A percentile compares a stretch with the other conserved stretches of the same genome.
Conservation (phyloP, 495 filamentous ascomycete genomes). For the Recurvomyces mirabilis region DNA sequence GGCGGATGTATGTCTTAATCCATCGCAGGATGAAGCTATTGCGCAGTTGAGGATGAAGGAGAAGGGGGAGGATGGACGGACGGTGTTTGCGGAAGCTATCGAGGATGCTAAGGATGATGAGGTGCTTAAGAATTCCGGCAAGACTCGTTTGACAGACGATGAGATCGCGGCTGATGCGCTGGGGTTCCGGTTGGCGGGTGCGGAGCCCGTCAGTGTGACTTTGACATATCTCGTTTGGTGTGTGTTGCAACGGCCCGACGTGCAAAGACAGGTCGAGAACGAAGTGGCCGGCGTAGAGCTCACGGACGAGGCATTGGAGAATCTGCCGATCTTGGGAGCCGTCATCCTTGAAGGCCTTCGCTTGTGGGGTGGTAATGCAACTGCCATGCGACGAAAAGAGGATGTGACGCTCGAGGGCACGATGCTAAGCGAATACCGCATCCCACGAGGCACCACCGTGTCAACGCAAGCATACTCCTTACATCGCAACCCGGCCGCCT, state of each 20-base stretch:
- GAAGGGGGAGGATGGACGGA: background rate
- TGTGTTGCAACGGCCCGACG: constrained; percentile 25
- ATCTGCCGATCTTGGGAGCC: constrained; percentile 38
- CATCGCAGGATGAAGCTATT: constrained; percentile 7
- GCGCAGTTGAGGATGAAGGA: constrained; percentile 7
- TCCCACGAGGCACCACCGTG: constrained; percentile 20
- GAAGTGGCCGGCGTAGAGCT: constrained; percentile 38
- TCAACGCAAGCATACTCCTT: constrained; percentile 22
- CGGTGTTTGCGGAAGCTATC: constrained; percentile 13
- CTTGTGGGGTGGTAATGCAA: constrained; percentile 22
- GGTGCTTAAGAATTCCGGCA: constrained; percentile 5
- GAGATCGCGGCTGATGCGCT: constrained; percentile 37
- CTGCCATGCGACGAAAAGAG: constrained; percentile 12
- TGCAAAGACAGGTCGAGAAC: constrained; percentile 33
- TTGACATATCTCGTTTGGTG: constrained; percentile 36
- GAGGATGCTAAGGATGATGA: constrained; percentile 18
- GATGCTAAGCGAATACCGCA: constrained; percentile 15
- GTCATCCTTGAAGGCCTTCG: constrained; percentile 29
- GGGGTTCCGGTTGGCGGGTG: constrained; percentile 40
- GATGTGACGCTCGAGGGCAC: constrained; percentile 10
- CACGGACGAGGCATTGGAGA: constrained; percentile 28
- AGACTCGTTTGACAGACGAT: constrained; percentile 21
- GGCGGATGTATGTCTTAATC: constrained; percentile 30
- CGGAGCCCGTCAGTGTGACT: constrained; percentile 39
- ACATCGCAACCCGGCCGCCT: constrained; percentile 17